Base-by-base conservation (phyloP, 2,329 filamentous ascomycete genomes). In the Monosporascus sp. region DNA sequence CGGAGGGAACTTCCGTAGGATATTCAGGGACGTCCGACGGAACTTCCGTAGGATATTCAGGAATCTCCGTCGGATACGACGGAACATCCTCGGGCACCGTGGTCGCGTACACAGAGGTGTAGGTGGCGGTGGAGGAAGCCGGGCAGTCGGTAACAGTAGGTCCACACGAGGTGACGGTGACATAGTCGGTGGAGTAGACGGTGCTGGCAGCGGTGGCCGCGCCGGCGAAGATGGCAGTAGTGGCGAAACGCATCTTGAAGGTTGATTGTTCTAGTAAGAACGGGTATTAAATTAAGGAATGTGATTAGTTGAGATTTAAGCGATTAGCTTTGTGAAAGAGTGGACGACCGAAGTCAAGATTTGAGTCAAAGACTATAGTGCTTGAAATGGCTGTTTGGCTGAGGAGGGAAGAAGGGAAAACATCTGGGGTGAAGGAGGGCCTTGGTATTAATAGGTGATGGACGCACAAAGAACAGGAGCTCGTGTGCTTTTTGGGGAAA, bases 101-200 rank as follows among this genome's bases (percentile, higher is more conserved):
- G 47, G 69, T 68, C 41, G 71, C 66, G 72, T 72, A 71, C 65
- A 74, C 54, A 51, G 71, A 73, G 68, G 71, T 74, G 55, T 71
- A 71, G 62, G 71, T 75, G 55, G 69, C 65, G 60, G 64, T 67
- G 50, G 68, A 70, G 60, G 66, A 60, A 57, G 70, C 74, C 52
- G 78, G 80, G 79, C 85, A 88, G 81, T 87, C 66, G 69, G 80
- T 78, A 65, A 86, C 81, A 56, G 76, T 76, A 49, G 81, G 73
- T 54, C 71, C 77, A 77, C 82, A 85, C 51, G 79, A 82, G 70
- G 80, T 85, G 76, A 84, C 74, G 72, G 82, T 85, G 62, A 81
- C 73, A 67, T 78, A 74, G 67, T 82, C 75, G 60, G 79, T 83
- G 66, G 73, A 71, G 78, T 80, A 82, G 72, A 84, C 72, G 65